Percentiles rank a stretch among this genome's conserved stretches.
Conservation (phyloP, 805 yeast species). For the Yamadazyma endophytica region DNA sequence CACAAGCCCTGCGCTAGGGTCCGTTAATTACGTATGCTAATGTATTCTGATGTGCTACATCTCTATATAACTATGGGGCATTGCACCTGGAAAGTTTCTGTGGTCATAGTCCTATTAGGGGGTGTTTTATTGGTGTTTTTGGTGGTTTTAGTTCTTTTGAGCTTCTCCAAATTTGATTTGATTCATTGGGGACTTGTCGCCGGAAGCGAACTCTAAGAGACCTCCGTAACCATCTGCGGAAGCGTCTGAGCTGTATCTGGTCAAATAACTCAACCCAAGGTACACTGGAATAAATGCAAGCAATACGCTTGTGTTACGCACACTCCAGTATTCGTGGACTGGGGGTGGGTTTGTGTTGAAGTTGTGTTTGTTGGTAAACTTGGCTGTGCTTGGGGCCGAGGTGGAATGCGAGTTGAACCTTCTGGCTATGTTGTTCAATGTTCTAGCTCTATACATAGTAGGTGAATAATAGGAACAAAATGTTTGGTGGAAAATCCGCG, state of each 20-base stretch:
- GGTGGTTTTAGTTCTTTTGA: too few relatives aligned
- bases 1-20: too few relatives aligned
- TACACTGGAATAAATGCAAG: slow-evolving; percentile 36
- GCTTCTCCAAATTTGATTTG: slow-evolving; percentile 35
- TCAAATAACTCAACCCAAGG: slow-evolving; percentile 30
- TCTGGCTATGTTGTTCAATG: too few relatives aligned
- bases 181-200: slow-evolving; percentile 36
- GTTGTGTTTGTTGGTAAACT: slow-evolving; percentile 37
- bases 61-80: too few relatives aligned
- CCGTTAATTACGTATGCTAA: too few relatives aligned
- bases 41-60: too few relatives aligned
- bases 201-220: slow-evolving; percentile 29
- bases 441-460: too few relatives aligned
- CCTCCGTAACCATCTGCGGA: slow-evolving; percentile 25
- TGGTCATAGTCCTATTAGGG: too few relatives aligned
- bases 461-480: too few relatives aligned
- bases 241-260: slow-evolving; percentile 24
- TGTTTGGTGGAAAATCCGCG: too few relatives aligned
- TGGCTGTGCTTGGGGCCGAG: slow-evolving; percentile 15
- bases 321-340: slow-evolving; percentile 42
- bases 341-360: slow-evolving; percentile 43
- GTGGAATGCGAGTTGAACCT: slow-evolving; percentile 13
- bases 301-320: slow-evolving; percentile 31
- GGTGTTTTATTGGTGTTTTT: too few relatives aligned
- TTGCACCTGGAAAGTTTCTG: too few relatives aligned